Conservation (phyloP, 257 asterid species). For the Hygrophila difformis region DNA sequence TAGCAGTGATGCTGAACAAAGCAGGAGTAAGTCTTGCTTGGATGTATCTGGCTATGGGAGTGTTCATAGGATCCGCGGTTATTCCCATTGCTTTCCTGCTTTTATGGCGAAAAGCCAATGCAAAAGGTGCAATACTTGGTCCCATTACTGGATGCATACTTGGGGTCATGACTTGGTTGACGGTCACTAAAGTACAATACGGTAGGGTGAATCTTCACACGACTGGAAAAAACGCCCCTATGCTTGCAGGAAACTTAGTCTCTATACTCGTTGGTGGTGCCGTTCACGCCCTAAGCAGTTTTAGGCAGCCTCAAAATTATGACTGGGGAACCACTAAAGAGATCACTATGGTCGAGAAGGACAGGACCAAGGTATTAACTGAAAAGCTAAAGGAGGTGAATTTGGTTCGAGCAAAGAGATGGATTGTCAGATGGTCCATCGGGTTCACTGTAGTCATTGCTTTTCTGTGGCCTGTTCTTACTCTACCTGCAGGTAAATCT, state of each 20-base stretch:
- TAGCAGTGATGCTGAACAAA: constrained; percentile 74
- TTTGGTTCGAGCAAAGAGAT: constrained; percentile 46
- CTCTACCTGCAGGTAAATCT: constrained; percentile 46
- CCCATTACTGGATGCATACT: constrained; percentile 56
- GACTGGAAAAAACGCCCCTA: constrained; percentile 87
- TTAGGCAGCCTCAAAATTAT: constrained; percentile 64
- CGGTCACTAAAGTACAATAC: constrained; percentile 60
- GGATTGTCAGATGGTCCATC: no score
- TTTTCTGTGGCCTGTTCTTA: no score
- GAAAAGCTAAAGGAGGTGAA: constrained; percentile 72
- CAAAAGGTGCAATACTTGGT: constrained; percentile 75
- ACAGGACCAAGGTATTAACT: constrained; percentile 32
- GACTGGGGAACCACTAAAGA: constrained; percentile 77
- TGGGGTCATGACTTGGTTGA: constrained; percentile 73
- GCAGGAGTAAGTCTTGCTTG: constrained; percentile 86
- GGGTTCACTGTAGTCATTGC: no score
- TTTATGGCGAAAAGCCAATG: constrained; percentile 76
- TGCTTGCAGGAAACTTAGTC: constrained; percentile 94
- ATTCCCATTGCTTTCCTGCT: constrained; percentile 90
- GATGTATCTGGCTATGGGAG: constrained; percentile 94
- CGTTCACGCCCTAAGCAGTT: constrained; percentile 63
- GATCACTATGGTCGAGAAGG: constrained; percentile 82
- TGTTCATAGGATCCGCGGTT: constrained; percentile 84
- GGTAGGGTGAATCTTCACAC: constrained; percentile 82
- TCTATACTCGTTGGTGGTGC: constrained; percentile 76